These are phyloP conservation scores for Stenogyne calaminthoides DNA, from an alignment of 305 asterid genomes.

Conservation along the genomic window DNA sequence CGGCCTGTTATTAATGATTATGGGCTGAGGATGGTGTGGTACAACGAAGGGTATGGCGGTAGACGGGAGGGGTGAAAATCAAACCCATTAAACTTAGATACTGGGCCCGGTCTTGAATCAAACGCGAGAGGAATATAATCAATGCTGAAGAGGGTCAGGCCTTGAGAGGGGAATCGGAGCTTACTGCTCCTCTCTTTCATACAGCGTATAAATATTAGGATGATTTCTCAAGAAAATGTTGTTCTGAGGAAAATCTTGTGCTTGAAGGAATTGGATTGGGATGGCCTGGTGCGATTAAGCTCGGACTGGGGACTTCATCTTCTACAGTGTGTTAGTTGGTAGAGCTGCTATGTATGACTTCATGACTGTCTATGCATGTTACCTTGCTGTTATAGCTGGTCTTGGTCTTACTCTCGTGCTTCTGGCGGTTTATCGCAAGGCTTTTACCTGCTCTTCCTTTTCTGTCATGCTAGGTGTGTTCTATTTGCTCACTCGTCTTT, in stretches of 20 bases:
- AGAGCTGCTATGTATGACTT: slow-evolving; percentile 97
- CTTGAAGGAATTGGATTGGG: slow-evolving; percentile 92
- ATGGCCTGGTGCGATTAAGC: slow-evolving; percentile 93
- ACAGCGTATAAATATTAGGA: slow-evolving; percentile 54
- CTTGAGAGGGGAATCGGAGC: slow-evolving; percentile 50
- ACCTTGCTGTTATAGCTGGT: slow-evolving; percentile 93
- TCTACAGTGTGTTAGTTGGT: slow-evolving; percentile 91
- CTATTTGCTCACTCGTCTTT: slow-evolving; percentile 76
- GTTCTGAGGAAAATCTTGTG: slow-evolving; percentile 46
- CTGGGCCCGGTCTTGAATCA: slow-evolving; percentile 1
- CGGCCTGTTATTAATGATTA: slow-evolving; percentile 57
- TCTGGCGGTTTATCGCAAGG: slow-evolving; percentile 88
- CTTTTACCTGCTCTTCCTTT: slow-evolving; percentile 94
- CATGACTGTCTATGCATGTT: slow-evolving; percentile 96
- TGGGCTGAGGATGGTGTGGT: slow-evolving; percentile 33
- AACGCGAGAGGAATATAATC: slow-evolving; percentile 40
- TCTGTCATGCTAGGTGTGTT: slow-evolving; percentile 84
- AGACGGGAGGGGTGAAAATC: slow-evolving; percentile 43
- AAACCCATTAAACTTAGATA: slow-evolving; percentile 20
- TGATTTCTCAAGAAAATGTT: slow-evolving; percentile 45
- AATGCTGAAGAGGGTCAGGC: slow-evolving; percentile 53
- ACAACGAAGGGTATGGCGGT: slow-evolving; percentile 86
- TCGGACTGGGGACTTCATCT: slow-evolving; percentile 90
- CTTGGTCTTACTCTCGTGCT: slow-evolving; percentile 86
- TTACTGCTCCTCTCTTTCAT: slow-evolving; percentile 77